Base-by-base conservation (phyloP, 2,329 filamentous ascomycete genomes). In the Stachybotrys chlorohalonatus region DNA sequence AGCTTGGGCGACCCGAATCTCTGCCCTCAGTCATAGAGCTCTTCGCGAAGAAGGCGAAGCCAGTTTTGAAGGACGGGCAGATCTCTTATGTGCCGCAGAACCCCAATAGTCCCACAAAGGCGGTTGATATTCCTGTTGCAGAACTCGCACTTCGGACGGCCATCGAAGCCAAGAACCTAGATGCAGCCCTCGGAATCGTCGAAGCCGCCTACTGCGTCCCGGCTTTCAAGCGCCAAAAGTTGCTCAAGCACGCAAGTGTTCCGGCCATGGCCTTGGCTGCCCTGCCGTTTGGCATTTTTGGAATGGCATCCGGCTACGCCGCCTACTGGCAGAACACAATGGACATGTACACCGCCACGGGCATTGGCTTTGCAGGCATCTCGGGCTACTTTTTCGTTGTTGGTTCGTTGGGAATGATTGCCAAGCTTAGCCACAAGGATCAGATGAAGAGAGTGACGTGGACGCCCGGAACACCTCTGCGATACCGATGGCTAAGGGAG, bases 391-490 rank as follows among this genome's bases (percentile, higher is more conserved):
- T 95, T 47, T 81, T 84, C 17, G 89, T 90, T 59, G 91, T 91
- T 5, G 85, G 83, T 5, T 90, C 86, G 9, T 82, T 97, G 53
- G 94, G 93, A 3, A 74, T 94, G 47, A 83, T 97, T 45, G 90
- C 93, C 8, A 76, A 95, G 56, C 85, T 90, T 31, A 96, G 93
- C 39, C 80, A 86, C 57, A 96, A 96, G 70, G 92, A 97, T 68
- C 91, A 97, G 71, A 96, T 96, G 89, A 86, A 87, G 64, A 84
- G 94, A 17, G 90, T 97, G 6, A 92, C 90, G 2, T 99, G 94
- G 94, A 79, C 87, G 8, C 83, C 84, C 0, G 94, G 94, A 11
- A 86, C 90, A 39, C 87, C 89, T 24, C 73, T 97, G 59, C 81
- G 87, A 58, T 81, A 90, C 64, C 82, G 94, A 13, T 97, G 92